Evolutionary conservation across 768 basidiomycete species (phyloP), one percentile per base, ranked within the genome.

Genomic region (Mycena galericulata): DNA sequence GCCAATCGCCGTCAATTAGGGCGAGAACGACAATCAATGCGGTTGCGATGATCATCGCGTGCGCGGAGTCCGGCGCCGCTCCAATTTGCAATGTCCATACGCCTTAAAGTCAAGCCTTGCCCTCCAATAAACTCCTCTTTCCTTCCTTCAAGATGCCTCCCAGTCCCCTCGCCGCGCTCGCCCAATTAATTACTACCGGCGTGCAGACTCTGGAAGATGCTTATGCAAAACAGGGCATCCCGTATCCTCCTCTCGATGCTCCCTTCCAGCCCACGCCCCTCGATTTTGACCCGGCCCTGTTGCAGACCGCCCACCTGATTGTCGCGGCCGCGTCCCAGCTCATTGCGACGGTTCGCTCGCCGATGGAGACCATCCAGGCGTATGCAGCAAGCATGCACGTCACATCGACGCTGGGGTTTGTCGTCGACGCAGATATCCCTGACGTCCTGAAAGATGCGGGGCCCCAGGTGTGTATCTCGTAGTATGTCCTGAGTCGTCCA

Each of bases 381-480:
- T 69, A 69, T n/a, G 58, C 68, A 14, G 62, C 62, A 12, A 69
- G 73, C 12, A 71, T 73, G 66, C 77, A 77, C 26, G 56, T 49
- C 36, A 74, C 75, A 4, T 73, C 76, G 7, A 68, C 75, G 12
- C 53, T 78, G 4, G 77, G 75, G 0, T 74, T 78, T 26, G 74
- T 75, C n/a, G 74, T 76, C n/a, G 80, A 82, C 32, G 71, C 76
- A 10, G 77, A 82, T 62, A 75, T 82, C 20, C 73, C 76, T 15
- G 81, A 83, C 50, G 79, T 83, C 14, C 67, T 84, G 43, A 75
- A 76, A 14, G 78, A 75, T 36, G 79, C 78, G 10, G 81, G 81
- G 5, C 69, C 74, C 12, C 5, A 69, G 51, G 67, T 51, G 29
- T 8, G 62, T 58, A 20, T 47, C 22, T 32, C 14, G 2, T 27